Base-by-base conservation (phyloP, 441 rosid genomes). In the Syzygium malaccense region DNA sequence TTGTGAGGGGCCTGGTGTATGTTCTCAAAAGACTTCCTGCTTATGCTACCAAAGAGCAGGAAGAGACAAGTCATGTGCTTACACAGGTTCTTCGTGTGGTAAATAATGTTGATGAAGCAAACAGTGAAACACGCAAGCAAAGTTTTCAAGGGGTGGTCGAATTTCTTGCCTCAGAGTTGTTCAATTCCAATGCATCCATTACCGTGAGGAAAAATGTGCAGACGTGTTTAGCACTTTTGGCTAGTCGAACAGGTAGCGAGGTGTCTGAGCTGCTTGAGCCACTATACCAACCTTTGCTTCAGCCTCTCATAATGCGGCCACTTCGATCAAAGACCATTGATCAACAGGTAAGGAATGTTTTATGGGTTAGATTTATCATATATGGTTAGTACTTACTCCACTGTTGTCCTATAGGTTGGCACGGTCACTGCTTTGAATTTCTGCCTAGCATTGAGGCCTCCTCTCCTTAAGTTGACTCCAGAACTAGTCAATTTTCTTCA, bases 241-340 rank as follows among this genome's bases (percentile, higher is more conserved):
- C 99, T 62, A 97, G 96, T 92, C 95, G 99, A 89, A 97, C 99
- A 89, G 99, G 99, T 58, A 96, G 99, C 92, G 99, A 97, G 93
- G 98, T 98, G 55, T 93, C 99, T 86, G 99, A 97, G 91, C 91
- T 98, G 92, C 99, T 98, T 87, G 99, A 97, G 91, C 96, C 98
- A 86, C 93, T 97, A 90, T 95, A 97, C 93, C 99, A 97, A 86
- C 97, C 95, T 54, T 88, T 97, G 93, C 96, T 98, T 92, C 99
- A 97, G 93, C 99, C 98, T 90, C 99, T 95, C 88, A 94, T 98
- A 64, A 85, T 92, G 91, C 98, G 99, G 13, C 97, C 99, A 25
- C 97, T 97, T 60, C 94, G 99, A 88, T 93, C 95, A 62, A 98
- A 95, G 94, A 96, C 99, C 92, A 95, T 98, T 91, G 99, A 98